Conservation (phyloP, 148 eudicot species). For the Persicaria tinctoria region DNA sequence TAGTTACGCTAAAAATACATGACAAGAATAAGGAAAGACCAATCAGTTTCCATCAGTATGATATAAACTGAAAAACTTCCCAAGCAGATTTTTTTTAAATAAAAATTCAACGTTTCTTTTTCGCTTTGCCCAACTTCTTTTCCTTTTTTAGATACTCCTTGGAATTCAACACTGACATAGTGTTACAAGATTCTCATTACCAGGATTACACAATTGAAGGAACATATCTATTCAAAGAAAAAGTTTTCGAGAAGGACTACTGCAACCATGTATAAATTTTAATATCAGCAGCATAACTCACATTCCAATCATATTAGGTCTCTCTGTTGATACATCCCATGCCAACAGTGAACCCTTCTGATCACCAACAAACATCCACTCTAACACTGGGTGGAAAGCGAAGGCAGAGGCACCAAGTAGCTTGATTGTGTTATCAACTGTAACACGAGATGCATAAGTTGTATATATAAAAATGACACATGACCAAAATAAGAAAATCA, state of each 20-base stretch:
- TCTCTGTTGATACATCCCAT: slow-evolving; percentile 99
- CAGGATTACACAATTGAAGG: not conserved
- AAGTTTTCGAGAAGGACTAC: not conserved
- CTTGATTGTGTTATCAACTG: slow-evolving; percentile 94
- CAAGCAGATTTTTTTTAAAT: not conserved
- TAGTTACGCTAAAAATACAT: not conserved
- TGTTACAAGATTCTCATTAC: not conserved
- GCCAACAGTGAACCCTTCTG: slow-evolving; percentile 90
- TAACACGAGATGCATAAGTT: slow-evolving; percentile 20
- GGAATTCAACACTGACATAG: not conserved
- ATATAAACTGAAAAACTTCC: not conserved
- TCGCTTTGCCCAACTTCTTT: not conserved
- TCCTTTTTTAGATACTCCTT: not conserved
- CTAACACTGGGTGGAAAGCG: slow-evolving; percentile 93
- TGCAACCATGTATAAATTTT: not conserved
- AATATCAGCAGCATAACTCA: slow-evolving; percentile 25
- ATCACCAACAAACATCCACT: slow-evolving; percentile 95
- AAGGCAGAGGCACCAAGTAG: slow-evolving; percentile 96
- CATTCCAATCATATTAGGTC: slow-evolving; percentile 99
- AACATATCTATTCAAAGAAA: not conserved
- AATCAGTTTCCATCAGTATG: not conserved
- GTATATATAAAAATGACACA: not conserved
- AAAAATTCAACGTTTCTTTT: not conserved
- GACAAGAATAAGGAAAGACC: not conserved
- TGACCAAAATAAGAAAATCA: not conserved